Base-by-base conservation (phyloP, 495 filamentous ascomycete species). In the Penicillium roqueforti region DNA sequence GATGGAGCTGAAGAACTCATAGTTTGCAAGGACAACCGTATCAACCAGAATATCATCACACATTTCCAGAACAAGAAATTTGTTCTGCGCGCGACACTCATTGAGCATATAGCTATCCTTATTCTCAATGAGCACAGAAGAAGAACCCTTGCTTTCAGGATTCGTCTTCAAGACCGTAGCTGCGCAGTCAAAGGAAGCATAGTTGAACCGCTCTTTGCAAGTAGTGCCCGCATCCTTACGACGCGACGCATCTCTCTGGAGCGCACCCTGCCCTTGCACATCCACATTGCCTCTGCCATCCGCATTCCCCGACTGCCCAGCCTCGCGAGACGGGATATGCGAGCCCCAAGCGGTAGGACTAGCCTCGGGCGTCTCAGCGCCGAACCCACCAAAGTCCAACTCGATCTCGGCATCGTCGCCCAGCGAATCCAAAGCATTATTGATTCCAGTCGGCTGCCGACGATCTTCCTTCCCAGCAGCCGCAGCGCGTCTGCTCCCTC, bases 71-170 rank as follows among this genome's bases (percentile, higher is more conserved):
- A 97, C 89, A 48, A 97, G 78, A 69, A 95, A 95, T 70, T 97
- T 97, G 71, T 96, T 92, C 63, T 87, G 76, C 25, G 83, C 84
- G 0, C 82, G 82, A 64, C 93, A 98, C 63, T 92, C 87, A 37
- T 96, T 91, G 29, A 96, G 80, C 93, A 98, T 96, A 67, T 98
- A 98, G 63, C 87, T 91, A 72, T 98, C 93, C 74, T 97, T 97
- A 70, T 96, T 96, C 72, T 98, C 93, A 20, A 95, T 82, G 19
- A 98, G 74, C 18, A 98, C 86, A 18, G 91, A 83, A 31, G 88
- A 93, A 18, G 91, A 79, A 43, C 89, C 89, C 67, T 92, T 93
- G 50, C 85, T 85, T 61, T 89, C 81, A 1, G 80, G 75, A 60
- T 95, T 96, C 6, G 89, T 89, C 77, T 97, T 98, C 57, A 95